Percentiles rank a stretch among this genome's conserved stretches.
Conservation (phyloP, 768 basidiomycete species). For the Cystofilobasidium ferigula region DNA sequence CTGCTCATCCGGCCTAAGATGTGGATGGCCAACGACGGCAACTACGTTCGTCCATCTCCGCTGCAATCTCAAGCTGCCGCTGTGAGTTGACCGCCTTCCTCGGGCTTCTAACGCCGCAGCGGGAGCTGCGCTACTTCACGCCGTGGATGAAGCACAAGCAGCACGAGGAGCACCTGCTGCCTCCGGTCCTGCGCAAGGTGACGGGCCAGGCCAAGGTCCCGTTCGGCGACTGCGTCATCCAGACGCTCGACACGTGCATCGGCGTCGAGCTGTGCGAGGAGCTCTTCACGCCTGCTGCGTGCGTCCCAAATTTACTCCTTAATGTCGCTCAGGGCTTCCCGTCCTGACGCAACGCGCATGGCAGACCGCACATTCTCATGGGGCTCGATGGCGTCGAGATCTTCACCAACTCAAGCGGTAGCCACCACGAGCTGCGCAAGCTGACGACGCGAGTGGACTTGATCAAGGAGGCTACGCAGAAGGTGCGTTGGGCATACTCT, state of each 20-base stretch:
- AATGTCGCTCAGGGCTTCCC: neutral
- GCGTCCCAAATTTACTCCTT: conserved; percentile 20
- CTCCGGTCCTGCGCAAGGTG: conserved; percentile 72
- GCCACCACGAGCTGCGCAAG: conserved; percentile 97
- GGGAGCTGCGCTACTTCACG: conserved; percentile 56
- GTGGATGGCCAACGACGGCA: conserved; percentile 99
- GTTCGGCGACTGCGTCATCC: conserved; percentile 89
- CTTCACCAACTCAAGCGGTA: conserved; percentile 96
- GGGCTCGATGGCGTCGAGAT: conserved; percentile 98
- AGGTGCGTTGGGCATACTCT: conserved; percentile 37
- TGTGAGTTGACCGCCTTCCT: conserved; percentile 42
- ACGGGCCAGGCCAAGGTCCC: conserved; percentile 92
- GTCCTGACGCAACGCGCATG: neutral
- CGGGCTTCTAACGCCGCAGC: conserved; percentile 25
- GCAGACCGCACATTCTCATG: conserved; percentile 92
- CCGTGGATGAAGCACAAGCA: conserved; percentile 85
- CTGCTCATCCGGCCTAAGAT: conserved; percentile 94
- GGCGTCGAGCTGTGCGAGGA: conserved; percentile 97
- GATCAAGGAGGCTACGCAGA: conserved; percentile 91
- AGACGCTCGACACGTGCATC: conserved; percentile 88
- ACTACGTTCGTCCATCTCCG: conserved; percentile 53
- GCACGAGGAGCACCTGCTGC: conserved; percentile 84
- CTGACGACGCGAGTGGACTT: conserved; percentile 79
- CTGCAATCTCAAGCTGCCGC: neutral
- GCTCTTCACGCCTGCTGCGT: conserved; percentile 93